These are phyloP conservation scores for Wickerhamiella slavikovae DNA, from an alignment of 805 yeast genomes.

Conservation along the genomic window DNA sequence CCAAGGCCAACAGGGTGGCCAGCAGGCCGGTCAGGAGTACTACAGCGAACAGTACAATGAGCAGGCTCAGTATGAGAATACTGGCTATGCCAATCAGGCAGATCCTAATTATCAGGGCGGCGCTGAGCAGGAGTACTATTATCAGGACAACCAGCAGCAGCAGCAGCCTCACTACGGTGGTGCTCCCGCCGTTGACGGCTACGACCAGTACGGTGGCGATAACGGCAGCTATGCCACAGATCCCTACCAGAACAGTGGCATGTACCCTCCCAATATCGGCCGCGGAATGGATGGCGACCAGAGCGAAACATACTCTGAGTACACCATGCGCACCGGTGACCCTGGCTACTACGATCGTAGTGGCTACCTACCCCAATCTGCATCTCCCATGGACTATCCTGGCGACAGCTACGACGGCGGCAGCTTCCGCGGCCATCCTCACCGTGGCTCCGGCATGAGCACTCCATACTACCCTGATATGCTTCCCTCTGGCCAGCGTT, in stretches of 20 bases:
- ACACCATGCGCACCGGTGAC: constrained; percentile 24
- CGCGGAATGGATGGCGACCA: constrained; percentile 15
- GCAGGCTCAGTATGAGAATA: constrained; percentile 23
- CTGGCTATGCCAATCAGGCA: constrained; percentile 20
- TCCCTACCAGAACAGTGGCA: constrained; percentile 22
- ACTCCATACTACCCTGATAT: constrained; percentile 72
- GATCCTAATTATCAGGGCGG: constrained; percentile 20
- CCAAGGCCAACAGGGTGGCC: too few relatives aligned
- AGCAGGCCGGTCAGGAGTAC: constrained; percentile 10
- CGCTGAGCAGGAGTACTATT: constrained; percentile 21
- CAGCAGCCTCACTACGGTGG: constrained; percentile 21
- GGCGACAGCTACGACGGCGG: constrained; percentile 12
- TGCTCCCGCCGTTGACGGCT: constrained; percentile 19
- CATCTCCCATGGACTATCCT: constrained; percentile 12
- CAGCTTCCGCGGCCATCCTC: constrained; percentile 9
- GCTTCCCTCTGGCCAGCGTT: constrained; percentile 13
- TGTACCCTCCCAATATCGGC: constrained; percentile 5
- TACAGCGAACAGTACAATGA: constrained; percentile 18
- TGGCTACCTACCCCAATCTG: constrained; percentile 14
- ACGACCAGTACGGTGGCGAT: constrained; percentile 23
- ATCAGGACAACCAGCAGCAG: constrained; percentile 14
- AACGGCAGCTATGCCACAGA: constrained; percentile 24
- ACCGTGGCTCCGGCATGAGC: constrained; percentile 74
- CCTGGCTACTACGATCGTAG: constrained; percentile 19
- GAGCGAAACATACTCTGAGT: constrained; percentile 22